Conservation (phyloP, 495 filamentous ascomycete species). For the Corynascus novoguineensis region DNA sequence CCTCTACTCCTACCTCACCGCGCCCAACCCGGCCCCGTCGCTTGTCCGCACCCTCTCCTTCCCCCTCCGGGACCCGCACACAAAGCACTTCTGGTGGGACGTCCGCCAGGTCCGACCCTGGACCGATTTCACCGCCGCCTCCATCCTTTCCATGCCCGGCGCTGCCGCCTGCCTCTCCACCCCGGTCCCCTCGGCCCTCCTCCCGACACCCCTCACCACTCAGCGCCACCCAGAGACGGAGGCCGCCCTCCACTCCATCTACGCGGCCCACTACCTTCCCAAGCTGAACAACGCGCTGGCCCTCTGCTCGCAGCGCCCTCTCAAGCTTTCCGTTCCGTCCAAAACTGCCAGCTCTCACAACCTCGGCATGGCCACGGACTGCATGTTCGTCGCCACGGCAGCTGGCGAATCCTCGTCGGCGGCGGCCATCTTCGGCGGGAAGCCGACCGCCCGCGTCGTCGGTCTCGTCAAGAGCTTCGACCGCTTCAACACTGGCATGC, state of each 20-base stretch:
- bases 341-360: slow-evolving; percentile 45
- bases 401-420: slow-evolving; percentile 42
- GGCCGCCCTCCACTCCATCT: slow-evolving; percentile 60
- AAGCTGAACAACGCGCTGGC: slow-evolving; percentile 74
- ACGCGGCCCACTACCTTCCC: slow-evolving; percentile 63
- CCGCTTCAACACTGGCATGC: slow-evolving; percentile 91
- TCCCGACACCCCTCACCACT: slow-evolving; percentile 53
- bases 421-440: slow-evolving; percentile 59
- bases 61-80: slow-evolving; percentile 58
- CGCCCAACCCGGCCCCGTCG: slow-evolving; percentile 70
- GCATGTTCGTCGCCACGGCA: slow-evolving; percentile 62
- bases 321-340: slow-evolving; percentile 53
- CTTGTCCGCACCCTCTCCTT: slow-evolving; percentile 77
- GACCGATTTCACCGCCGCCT: slow-evolving; percentile 65
- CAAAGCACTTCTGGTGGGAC: slow-evolving; percentile 92
- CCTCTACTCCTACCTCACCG: slow-evolving; percentile 70
- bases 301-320: slow-evolving; percentile 56
- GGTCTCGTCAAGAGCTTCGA: slow-evolving; percentile 85
- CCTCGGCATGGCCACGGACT: slow-evolving; percentile 63
- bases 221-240: slow-evolving; percentile 69
- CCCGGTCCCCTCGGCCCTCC: slow-evolving; percentile 56
- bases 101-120: slow-evolving; percentile 79
- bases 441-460: slow-evolving; percentile 72
- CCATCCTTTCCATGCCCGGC: slow-evolving; percentile 66
- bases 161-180: slow-evolving; percentile 70